Conservation (phyloP, 495 filamentous ascomycete species). For the Aspergillus mulundensis region DNA sequence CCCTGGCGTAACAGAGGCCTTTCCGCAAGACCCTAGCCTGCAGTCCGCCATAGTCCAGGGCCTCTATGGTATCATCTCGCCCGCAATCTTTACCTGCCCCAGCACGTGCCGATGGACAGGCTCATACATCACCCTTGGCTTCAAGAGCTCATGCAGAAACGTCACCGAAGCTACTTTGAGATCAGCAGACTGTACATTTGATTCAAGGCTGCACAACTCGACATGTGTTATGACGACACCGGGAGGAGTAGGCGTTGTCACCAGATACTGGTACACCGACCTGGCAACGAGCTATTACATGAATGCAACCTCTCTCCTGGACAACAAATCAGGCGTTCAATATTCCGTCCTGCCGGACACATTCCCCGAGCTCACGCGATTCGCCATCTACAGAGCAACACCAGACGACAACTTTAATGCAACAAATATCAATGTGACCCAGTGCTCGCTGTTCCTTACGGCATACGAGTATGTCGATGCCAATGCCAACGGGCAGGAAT, state of each 20-base stretch:
- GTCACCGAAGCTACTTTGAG: conserved; percentile 19
- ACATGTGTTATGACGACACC: conserved; percentile 14
- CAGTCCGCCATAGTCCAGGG: conserved; percentile 16
- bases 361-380: conserved; percentile 16
- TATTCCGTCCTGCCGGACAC: not conserved
- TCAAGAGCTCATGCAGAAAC: conserved; percentile 15
- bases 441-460: conserved; percentile 17
- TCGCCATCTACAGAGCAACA: conserved; percentile 16
- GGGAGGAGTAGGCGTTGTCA: conserved; percentile 1
- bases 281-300: conserved; percentile 2
- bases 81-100: conserved; percentile 15
- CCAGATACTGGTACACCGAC: not conserved
- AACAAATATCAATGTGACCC: conserved; percentile 15
- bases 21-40: conserved; percentile 17
- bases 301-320: conserved; percentile 3
- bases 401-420: conserved; percentile 2
- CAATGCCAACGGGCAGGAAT: conserved; percentile 13
- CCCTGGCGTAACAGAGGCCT: not conserved
- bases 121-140: conserved; percentile 19
- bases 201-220: not conserved
- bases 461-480: conserved; percentile 12
- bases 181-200: conserved; percentile 6
- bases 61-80: conserved; percentile 12
- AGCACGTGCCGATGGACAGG: conserved; percentile 13
- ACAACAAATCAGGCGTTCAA: not conserved